Conservation (phyloP, 1,139 yeast genomes). For the Yamadazyma songkhlaensis region DNA sequence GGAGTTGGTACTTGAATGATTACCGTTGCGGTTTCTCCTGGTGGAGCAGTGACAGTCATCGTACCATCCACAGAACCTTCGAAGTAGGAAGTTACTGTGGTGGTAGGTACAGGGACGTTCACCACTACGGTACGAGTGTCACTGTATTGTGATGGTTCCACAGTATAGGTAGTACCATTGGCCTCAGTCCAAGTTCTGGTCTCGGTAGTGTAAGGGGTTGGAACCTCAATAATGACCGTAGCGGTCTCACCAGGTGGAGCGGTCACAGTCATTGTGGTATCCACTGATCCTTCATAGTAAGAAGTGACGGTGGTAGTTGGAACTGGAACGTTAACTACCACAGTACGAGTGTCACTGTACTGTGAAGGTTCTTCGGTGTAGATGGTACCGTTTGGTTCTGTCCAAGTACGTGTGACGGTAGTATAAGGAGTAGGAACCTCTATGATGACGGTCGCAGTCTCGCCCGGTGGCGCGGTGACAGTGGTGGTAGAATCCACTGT, state of each 20-base stretch:
- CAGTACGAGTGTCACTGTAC: conserved; percentile 11
- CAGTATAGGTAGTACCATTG: conserved; percentile 17
- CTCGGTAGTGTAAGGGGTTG: conserved; percentile 10
- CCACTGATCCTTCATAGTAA: background rate
- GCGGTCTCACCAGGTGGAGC: conserved; percentile 9
- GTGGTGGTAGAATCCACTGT: conserved; percentile 20
- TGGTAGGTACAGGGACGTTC: conserved; percentile 14
- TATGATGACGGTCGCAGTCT: conserved; percentile 8
- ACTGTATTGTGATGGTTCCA: conserved; percentile 1
- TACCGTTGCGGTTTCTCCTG: conserved; percentile 13
- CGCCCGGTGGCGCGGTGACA: conserved; percentile 7
- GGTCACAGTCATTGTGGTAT: conserved; percentile 6
- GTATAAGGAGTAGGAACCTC: conserved; percentile 14
- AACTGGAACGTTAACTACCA: conserved; percentile 10
- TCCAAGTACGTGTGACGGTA: conserved; percentile 8
- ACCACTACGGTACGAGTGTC: too few relatives aligned
- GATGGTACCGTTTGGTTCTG: conserved; percentile 4
- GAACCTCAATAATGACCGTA: conserved; percentile 11
- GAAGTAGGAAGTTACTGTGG: conserved; percentile 14
- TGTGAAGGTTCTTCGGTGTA: conserved; percentile 1
- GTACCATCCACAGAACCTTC: conserved; percentile 9
- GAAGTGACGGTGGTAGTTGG: conserved; percentile 8
- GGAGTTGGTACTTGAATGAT: conserved; percentile 14
- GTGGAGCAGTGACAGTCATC: conserved; percentile 10
- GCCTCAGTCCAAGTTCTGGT: conserved; percentile 21